Evolutionary conservation across 129 eudicot species (phyloP), one percentile per base, ranked within the genome.

Genomic region (Artemisia tridentata): DNA sequence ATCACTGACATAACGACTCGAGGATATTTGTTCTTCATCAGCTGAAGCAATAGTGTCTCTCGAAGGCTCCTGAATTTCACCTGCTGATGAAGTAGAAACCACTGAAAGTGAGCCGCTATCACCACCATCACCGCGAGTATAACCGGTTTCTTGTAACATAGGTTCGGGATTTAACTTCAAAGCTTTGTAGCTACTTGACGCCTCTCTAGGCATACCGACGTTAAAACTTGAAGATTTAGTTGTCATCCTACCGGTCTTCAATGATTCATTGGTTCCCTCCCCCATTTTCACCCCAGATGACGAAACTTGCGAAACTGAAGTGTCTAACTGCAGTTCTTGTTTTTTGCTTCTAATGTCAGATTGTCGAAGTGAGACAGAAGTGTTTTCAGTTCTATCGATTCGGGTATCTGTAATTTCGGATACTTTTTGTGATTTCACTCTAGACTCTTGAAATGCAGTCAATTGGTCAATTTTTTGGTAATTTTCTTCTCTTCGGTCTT

Each of bases 31-130:
- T 29, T 86, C 74, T 75, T 76, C 78, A 55, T 74, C 83, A 73
- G 95, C 95, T 60, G 96, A 89, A 69, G 49, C 84, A 52, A 87
- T 83, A n/a, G 67, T 72, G 68, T 80, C 90, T 53, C 62, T 66
- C 18, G 19, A 17, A 10, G 17, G 56, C 56, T 51, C 56, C 56
- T 51, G 56, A 9, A 13, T 13, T 51, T 51, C 86, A 65, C 20
- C 74, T 53, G 50, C 64, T 14, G 55, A 60, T 46, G 45, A 38
- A 38, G 45, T 38, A 38, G 45, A 72, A 46, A 38, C 68, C 47
- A 71, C 45, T 34, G 60, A 46, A 49, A 68, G 52, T 49, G 79
- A 25, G 43, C 59, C 45, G 41, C 72, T 81, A n/a, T 59, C 25
- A 13, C 29, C 65, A 59, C 38, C 38, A 45, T 19, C 71, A 46